Evolutionary conservation across 192 early-diverging fungal species (phyloP), one percentile per base, ranked within the genome.

Genomic region (Gigaspora rosea): DNA sequence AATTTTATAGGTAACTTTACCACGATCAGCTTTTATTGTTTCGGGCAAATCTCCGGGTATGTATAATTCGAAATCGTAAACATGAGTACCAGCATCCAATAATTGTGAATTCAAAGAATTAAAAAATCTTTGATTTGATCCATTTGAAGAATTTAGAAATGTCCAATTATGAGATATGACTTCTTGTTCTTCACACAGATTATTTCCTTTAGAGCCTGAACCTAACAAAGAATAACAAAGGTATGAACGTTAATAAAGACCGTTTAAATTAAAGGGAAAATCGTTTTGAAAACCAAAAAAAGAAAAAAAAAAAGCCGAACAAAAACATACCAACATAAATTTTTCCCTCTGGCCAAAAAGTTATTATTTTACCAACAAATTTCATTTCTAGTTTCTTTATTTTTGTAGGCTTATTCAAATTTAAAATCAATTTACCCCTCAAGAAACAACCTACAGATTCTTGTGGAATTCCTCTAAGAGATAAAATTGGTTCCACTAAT

Each of bases 361-460:
- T 27, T 51, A n/a, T 69, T 8, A 32, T 69, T 27, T 48, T 69
- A 22, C 67, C 67, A 33, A 50, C n/a, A 50, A 69, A 69, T 50
- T 20, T 69, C 41, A 69, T 50, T 69, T 69, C 67, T 5, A 69
- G 13, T 69, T 51, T 69, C 49, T 52, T 50, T 11, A 69, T 69
- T 50, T 69, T 69, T 32, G 67, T 51, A 50, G 48, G 67, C 32
- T 69, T 69, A 50, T 9, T 32, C 49, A 69, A 69, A 33, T 69
- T 48, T 12, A 69, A 50, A 50, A 69, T 69, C 6, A 69, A 69
- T 51, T 69, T 47, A 69, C 67, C 67, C 49, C 67, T 69, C 33
- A 66, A 47, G 3, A 66, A 66, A 66, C 64, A 48, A 66, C 64
- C 64, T 66, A 47, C 33, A 18, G 64, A 66, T 36, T 66, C 64